Evolutionary conservation across 1,284 basidiomycete genomes (phyloP).

Genomic region (Sphagnurus paluster): DNA sequence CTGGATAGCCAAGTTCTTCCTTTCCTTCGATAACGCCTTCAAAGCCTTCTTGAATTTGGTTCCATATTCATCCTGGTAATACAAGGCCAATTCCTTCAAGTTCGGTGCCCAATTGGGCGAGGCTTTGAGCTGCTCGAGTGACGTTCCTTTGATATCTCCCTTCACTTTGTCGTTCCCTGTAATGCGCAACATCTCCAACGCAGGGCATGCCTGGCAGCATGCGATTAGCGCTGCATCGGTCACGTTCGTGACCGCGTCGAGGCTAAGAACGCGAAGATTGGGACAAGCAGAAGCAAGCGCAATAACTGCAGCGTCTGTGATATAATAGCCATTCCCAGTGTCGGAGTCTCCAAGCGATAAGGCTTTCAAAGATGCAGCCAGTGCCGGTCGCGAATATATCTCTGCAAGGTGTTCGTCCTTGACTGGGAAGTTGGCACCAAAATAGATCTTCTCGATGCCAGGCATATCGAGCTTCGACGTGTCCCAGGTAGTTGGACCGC

Average conservation of each 20-base stretch:
- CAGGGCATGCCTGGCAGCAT: background rate
- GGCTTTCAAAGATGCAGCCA: background rate
- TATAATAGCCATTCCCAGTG: constrained; percentile 1
- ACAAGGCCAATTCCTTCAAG: constrained; percentile 4
- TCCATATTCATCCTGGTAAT: background rate
- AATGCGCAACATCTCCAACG: background rate
- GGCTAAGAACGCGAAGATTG: background rate
- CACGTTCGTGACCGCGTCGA: background rate
- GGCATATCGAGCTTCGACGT: background rate
- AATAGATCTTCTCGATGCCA: constrained; percentile 5
- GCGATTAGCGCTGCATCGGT: background rate
- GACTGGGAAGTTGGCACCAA: background rate
- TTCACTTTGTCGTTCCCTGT: constrained; percentile 6
- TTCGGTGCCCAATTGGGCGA: background rate
- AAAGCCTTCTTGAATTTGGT: background rate
- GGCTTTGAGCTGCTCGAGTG: background rate
- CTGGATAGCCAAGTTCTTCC: constrained; percentile 3
- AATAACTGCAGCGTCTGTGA: constrained; percentile 5
- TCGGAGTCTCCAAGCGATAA: constrained; percentile 5
- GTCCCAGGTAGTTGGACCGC: background rate
- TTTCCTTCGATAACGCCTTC: constrained; percentile 1
- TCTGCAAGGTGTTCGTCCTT: constrained; percentile 1
- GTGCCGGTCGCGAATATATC: background rate
- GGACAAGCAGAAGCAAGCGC: background rate
- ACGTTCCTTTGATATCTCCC: background rate